These are phyloP conservation scores for Pseudomonodictys pantanalensis DNA, from an alignment of 495 filamentous ascomycete genomes.

Conservation along the genomic window DNA sequence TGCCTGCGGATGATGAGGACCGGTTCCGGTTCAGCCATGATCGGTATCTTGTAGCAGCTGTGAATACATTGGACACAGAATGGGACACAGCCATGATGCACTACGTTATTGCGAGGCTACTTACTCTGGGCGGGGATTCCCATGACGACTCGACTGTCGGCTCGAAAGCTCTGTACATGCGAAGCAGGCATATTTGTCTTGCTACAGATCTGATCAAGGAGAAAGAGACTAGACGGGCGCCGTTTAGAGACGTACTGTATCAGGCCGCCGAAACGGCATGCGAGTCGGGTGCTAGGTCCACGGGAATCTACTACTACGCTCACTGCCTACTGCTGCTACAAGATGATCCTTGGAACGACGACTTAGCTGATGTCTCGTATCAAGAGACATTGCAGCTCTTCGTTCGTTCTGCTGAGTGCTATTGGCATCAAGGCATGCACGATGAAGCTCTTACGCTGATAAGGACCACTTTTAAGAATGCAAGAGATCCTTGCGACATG, in stretches of 20 bases:
- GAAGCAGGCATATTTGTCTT: slow-evolving; percentile 72
- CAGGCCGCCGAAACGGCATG: slow-evolving; percentile 72
- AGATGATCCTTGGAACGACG: slow-evolving; percentile 71
- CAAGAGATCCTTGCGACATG: slow-evolving; percentile 67
- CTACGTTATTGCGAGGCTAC: slow-evolving; percentile 74
- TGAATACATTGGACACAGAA: background rate
- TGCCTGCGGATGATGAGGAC: slow-evolving; percentile 75
- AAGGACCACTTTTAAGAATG: slow-evolving; percentile 60
- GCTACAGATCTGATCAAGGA: slow-evolving; percentile 68
- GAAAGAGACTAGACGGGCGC: slow-evolving; percentile 54
- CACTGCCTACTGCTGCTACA: slow-evolving; percentile 75
- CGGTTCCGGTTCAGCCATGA: slow-evolving; percentile 76
- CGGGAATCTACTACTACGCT: slow-evolving; percentile 73
- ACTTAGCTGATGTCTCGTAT: slow-evolving; percentile 68
- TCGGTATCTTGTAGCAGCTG: slow-evolving; percentile 71
- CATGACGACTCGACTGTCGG: slow-evolving; percentile 43
- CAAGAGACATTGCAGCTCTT: slow-evolving; percentile 77
- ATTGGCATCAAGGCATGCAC: slow-evolving; percentile 69
- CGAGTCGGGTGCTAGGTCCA: slow-evolving; percentile 74
- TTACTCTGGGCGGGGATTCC: slow-evolving; percentile 65
- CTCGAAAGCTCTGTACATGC: slow-evolving; percentile 55
- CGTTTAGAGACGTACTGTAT: slow-evolving; percentile 70
- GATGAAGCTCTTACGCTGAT: slow-evolving; percentile 63
- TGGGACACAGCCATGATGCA: slow-evolving; percentile 61
- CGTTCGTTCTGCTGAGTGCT: slow-evolving; percentile 74